Evolutionary conservation across 2,329 filamentous ascomycete genomes (phyloP).

Genomic region (Metarhizium album): DNA sequence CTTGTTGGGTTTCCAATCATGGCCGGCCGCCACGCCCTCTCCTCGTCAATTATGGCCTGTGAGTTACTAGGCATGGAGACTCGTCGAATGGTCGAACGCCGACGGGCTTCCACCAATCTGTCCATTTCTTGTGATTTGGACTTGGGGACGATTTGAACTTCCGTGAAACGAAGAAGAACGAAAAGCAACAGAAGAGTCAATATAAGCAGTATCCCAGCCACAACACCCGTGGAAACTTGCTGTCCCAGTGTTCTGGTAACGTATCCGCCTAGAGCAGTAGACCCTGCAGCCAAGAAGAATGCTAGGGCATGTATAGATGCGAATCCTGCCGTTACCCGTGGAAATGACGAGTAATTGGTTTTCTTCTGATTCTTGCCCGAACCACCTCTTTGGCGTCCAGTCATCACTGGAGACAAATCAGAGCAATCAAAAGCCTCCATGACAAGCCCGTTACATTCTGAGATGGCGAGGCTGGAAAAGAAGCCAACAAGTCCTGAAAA

Average conservation of each 20-base stretch:
- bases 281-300: conserved; percentile 57
- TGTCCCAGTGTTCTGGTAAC: conserved; percentile 56
- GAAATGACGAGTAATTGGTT: conserved; percentile 68
- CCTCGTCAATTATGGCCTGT: conserved; percentile 34
- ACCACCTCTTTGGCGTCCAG: conserved; percentile 37
- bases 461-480: conserved; percentile 60
- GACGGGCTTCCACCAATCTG: conserved; percentile 36
- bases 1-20: conserved; percentile 63
- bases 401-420: conserved; percentile 64
- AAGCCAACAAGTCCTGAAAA: conserved; percentile 60
- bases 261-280: conserved; percentile 58
- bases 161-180: conserved; percentile 53
- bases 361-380: conserved; percentile 29
- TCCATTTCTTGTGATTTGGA: conserved; percentile 46
- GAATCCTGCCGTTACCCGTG: conserved; percentile 60
- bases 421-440: conserved; percentile 80
- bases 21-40: conserved; percentile 55
- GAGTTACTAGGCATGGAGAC: conserved; percentile 28
- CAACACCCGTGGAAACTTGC: conserved; percentile 55
- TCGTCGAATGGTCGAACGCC: conserved; percentile 35
- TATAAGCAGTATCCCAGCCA: conserved; percentile 54
- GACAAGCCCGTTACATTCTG: conserved; percentile 65
- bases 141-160: conserved; percentile 58
- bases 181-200: conserved; percentile 53
- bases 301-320: conserved; percentile 59